A percentile compares a stretch with the other conserved stretches of the same genome.
Conservation (phyloP, 176 grass and related monocot species). For the Ampelocalamus luodianensis region DNA sequence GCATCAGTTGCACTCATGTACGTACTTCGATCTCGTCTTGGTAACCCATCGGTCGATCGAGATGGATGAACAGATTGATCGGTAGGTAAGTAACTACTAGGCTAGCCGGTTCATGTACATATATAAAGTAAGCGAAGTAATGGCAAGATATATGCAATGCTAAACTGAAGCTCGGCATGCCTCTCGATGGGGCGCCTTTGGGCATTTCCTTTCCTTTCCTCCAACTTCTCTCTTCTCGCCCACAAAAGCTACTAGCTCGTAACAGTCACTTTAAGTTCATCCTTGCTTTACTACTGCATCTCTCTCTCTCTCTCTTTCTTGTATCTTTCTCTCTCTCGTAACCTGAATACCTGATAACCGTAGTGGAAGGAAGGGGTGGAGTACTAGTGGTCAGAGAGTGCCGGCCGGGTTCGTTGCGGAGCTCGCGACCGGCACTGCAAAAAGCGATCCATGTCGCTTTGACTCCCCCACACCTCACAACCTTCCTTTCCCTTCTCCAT, state of each 20-base stretch:
- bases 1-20: too few species aligned
- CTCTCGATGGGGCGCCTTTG: constrained; percentile 7
- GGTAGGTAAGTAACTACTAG: too few species aligned
- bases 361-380: constrained; percentile 26
- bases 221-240: not conserved
- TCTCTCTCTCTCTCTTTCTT: constrained; percentile 39
- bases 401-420: constrained; percentile 54
- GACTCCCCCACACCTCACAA: constrained; percentile 32
- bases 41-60: not conserved
- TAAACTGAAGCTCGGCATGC: not conserved
- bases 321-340: constrained; percentile 45
- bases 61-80: too few species aligned
- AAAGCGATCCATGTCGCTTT: constrained; percentile 73
- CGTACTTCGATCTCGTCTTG: not conserved
- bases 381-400: constrained; percentile 56
- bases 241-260: constrained; percentile 34
- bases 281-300: not conserved
- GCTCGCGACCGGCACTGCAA: constrained; percentile 60
- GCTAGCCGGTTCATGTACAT: too few species aligned
- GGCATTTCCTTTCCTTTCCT: constrained; percentile 10
- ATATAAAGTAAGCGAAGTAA: too few species aligned
- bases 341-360: not conserved
- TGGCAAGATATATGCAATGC: not conserved
- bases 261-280: constrained; percentile 42
- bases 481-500: not conserved